Evolutionary conservation across 2,329 filamentous ascomycete species (phyloP), one percentile per base, ranked within the genome.

Genomic region (Sporothrix brasiliensis): DNA sequence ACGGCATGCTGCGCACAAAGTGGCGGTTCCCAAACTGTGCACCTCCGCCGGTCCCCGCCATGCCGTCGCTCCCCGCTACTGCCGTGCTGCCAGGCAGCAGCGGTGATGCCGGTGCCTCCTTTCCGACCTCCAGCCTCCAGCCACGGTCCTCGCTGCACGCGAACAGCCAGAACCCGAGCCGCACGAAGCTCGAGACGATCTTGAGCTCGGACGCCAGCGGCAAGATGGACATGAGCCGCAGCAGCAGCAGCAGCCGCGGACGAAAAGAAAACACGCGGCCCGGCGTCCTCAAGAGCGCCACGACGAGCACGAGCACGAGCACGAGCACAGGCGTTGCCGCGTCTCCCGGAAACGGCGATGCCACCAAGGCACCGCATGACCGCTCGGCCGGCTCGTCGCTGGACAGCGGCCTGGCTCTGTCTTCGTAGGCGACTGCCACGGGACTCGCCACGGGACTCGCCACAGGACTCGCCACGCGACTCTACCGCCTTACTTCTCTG

Each of bases 101-200:
- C 16, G 58, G 44, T 13, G 19, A n/a, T 41, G 7, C 2, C 9
- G 47, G 27, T 11, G 21, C 14, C 13, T 56, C 14, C 13, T 56
- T 56, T 56, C 11, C 68, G 5, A 11, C 52, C 6, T 9, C 49
- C 14, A n/a, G 13, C 39, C 56, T n/a, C 19, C 56, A 39, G n/a
- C 11, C 47, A n/a, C 56, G 34, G n/a, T 34, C 67, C 14, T 41
- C 41, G 34, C 44, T 52, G 13, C 60, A 65, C 2, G 19, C 24
- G 53, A 53, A 21, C 53, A 24, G 30, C 52, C 39, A 49, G n/a
- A 27, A 50, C 52, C 19, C 60, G 4, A 50, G 21, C 41, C 78
- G 81, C 60, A 82, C 83, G 4, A 83, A 80, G 74, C 77, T 85
- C 49, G 80, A 83, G 70, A 85, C 83, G 11, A 85, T 85, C 21